These are phyloP conservation scores for Ploettnerulaceae sp. DNA, from an alignment of 2,329 filamentous ascomycete species.

Conservation along the genomic window DNA sequence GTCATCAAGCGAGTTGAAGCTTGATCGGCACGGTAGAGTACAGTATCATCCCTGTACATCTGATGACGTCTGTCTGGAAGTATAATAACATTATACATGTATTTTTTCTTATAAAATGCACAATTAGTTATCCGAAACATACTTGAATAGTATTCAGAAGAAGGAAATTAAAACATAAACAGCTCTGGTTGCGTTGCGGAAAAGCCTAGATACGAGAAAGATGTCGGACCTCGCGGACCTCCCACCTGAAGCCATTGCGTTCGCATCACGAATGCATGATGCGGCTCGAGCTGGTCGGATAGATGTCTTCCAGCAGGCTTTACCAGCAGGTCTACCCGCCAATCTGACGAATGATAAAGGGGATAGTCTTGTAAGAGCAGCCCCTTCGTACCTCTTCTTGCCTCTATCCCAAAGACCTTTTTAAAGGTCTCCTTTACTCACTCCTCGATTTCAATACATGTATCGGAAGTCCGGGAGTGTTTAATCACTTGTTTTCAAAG, in stretches of 20 bases:
- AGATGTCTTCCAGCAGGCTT: slow-evolving; percentile 54
- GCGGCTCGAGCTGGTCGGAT: slow-evolving; percentile 57
- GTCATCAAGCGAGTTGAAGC: slow-evolving; percentile 6
- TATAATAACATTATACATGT: not conserved
- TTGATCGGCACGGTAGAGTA: too few relatives aligned
- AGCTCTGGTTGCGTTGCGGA: too few relatives aligned
- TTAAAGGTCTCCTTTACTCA: too few relatives aligned
- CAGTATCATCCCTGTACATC: slow-evolving; percentile 1
- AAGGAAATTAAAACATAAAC: too few relatives aligned
- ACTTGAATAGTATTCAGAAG: too few relatives aligned
- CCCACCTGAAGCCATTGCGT: slow-evolving; percentile 59
- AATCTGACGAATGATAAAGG: slow-evolving; percentile 71
- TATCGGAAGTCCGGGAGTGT: not conserved
- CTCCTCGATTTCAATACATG: not conserved
- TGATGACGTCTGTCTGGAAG: not conserved
- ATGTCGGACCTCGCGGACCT: slow-evolving; percentile 31
- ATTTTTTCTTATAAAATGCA: too few relatives aligned
- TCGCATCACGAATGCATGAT: slow-evolving; percentile 63
- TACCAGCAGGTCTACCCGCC: slow-evolving; percentile 59
- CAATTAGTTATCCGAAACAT: too few relatives aligned
- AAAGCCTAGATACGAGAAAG: too few relatives aligned
- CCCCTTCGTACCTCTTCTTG: not conserved
- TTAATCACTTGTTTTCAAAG: not conserved
- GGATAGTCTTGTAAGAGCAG: slow-evolving; percentile 55
- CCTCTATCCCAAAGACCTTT: too few relatives aligned